These are phyloP conservation scores for Backusella westeae DNA, from an alignment of 192 early-diverging fungal species.

Conservation along the genomic window DNA sequence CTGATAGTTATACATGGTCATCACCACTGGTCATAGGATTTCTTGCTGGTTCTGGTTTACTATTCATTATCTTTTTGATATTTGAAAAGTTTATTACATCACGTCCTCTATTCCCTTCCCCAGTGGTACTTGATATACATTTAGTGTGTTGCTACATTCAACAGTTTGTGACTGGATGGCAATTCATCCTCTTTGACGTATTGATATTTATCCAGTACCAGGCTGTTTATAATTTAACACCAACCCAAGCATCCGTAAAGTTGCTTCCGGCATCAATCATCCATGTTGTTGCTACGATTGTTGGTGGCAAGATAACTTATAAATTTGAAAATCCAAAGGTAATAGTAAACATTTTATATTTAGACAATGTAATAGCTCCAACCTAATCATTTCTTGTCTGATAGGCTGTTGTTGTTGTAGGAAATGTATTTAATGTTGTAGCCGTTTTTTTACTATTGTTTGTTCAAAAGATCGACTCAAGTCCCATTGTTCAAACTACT, in stretches of 20 bases:
- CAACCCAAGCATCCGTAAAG: neutral
- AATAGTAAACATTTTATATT: neutral
- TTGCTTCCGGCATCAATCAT: neutral
- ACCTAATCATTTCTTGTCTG: neutral
- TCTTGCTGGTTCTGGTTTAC: neutral
- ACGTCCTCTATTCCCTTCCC: neutral
- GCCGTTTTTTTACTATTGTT: neutral
- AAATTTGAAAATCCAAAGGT: neutral
- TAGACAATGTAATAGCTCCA: too few relatives aligned
- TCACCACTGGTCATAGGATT: neutral
- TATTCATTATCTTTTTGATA: neutral
- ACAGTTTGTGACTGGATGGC: neutral
- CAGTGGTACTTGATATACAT: neutral
- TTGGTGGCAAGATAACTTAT: neutral
- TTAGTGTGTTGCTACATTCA: neutral
- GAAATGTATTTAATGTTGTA: neutral
- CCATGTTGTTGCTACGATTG: neutral
- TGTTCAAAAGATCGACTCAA: neutral
- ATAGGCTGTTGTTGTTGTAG: neutral
- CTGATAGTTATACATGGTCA: neutral
- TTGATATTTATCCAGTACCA: neutral
- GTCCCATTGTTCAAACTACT: neutral
- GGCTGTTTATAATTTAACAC: neutral
- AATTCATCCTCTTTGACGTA: neutral
- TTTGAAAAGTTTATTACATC: neutral